Percentiles rank a stretch among this genome's conserved stretches.
phyloP scores from a whole-genome alignment of 2,329 filamentous ascomycete genomes.

The Arachnomyces sp. region DNA sequence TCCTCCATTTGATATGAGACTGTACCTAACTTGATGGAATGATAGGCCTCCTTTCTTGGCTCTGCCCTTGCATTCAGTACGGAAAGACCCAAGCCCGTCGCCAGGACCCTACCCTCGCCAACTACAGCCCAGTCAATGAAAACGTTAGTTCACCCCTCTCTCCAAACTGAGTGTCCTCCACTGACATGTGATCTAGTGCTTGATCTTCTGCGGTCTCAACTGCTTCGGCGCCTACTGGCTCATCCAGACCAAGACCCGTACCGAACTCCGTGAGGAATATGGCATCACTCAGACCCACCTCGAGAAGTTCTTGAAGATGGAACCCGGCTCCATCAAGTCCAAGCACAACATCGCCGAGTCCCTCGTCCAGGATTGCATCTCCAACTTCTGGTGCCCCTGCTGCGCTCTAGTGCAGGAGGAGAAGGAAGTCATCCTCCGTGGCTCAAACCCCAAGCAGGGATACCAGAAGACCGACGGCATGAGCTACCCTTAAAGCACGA shows the following conservation, averaged over 20 bases:
- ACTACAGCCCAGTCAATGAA: slow-evolving; percentile 7
- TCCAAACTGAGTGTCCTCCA: neutral
- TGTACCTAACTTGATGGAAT: neutral
- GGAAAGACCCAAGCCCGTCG: slow-evolving; percentile 7
- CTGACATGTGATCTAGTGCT: neutral
- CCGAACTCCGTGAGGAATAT: slow-evolving; percentile 6
- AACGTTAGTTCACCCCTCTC: slow-evolving; percentile 2
- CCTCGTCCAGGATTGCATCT: slow-evolving; percentile 5
- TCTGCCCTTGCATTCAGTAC: slow-evolving; percentile 6
- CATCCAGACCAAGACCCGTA: slow-evolving; percentile 4
- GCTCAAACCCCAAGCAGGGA: neutral
- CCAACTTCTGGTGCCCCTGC: slow-evolving; percentile 5
- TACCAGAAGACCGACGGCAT: slow-evolving; percentile 5
- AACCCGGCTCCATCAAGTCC: slow-evolving; percentile 6
- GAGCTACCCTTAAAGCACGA: slow-evolving; percentile 1
- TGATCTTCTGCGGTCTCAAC: slow-evolving; percentile 7
- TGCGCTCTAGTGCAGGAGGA: slow-evolving; percentile 6
- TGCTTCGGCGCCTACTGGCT: slow-evolving; percentile 5
- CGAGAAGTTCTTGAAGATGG: slow-evolving; percentile 7
- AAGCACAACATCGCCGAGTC: slow-evolving; percentile 6
- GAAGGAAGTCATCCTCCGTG: slow-evolving; percentile 5
- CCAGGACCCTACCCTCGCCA: slow-evolving; percentile 1
- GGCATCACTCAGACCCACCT: slow-evolving; percentile 7
- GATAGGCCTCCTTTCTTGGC: slow-evolving; percentile 6
- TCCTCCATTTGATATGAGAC: neutral